Base-by-base conservation (phyloP, 2,329 filamentous ascomycete species). In the Camillea tinctor region DNA sequence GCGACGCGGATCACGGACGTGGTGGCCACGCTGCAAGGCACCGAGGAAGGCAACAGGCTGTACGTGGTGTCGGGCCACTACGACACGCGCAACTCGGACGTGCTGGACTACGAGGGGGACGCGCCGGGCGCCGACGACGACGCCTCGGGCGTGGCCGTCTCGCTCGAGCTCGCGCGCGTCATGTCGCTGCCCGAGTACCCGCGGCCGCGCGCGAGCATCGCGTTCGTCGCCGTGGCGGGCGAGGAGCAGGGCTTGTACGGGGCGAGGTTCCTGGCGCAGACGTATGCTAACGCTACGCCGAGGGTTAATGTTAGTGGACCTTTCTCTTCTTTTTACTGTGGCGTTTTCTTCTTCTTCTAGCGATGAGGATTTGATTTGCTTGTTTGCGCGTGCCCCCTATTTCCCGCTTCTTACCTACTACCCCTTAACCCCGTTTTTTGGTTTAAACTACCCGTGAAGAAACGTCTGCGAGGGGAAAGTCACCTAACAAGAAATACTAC, bases 71-170 rank as follows among this genome's bases (percentile, higher is more conserved):
- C 80, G 1, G 83, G 83, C 0, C 82, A 86, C 65, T 85, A 85
- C 68, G 84, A 86, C 64, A 80, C 76, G 56, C 76, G 84, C 13
- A 76, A 79, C 2, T 78, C 80, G 1, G 77, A 86, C 61, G 69
- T 81, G 0, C 70, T 81, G 55, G 78, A 86, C 69, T 84, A 80
- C 63, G 76, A 76, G 15, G 74, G 74, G 36, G 81, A 85, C 64
- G 79, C 82, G 1, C 84, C 84, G 0, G 84, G 84, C 1, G 83
- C 84, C 0, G 82, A 86, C 60, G 84, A 86, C 66, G 83, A 87
- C 66, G 84, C 81, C 0, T 82, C 78, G 5, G 83, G 83, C 1
- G 81, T 84, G 13, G 80, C 82, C 1, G 73, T 86, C 21, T 78
- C 80, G 0, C 77, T 86, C 66, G 84, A 87, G 70, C 75, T 86